Evolutionary conservation across 208 protist species (phyloP).

Genomic region (Acanthamoeba triangularis): DNA sequence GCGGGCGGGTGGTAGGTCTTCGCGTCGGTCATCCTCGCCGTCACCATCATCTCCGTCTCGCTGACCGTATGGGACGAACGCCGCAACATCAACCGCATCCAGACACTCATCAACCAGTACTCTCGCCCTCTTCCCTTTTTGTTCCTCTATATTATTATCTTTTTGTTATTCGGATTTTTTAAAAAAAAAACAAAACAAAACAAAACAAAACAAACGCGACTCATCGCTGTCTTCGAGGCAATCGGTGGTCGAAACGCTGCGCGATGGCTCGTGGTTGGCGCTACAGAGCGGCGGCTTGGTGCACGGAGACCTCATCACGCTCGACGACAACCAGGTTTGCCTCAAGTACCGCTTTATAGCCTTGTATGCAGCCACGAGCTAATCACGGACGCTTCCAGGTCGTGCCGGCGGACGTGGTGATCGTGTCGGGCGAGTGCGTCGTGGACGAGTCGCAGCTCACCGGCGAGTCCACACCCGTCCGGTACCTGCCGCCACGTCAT

Average conservation of each 20-base stretch:
- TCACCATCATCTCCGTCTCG: neutral
- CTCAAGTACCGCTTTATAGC: too few species aligned
- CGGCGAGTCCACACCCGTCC: neutral
- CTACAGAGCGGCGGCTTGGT: neutral
- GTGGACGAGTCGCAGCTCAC: constrained; percentile 10
- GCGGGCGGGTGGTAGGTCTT: neutral
- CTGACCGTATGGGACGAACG: constrained; percentile 5
- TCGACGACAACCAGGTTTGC: neutral
- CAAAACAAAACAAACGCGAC: too few species aligned
- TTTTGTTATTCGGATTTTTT: too few species aligned
- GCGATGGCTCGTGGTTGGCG: constrained; percentile 3
- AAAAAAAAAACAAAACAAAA: too few species aligned
- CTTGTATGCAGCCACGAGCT: too few species aligned
- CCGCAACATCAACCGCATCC: neutral
- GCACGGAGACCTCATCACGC: neutral
- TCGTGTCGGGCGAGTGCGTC: neutral
- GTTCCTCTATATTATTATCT: neutral
- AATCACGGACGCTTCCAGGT: neutral
- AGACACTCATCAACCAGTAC: neutral
- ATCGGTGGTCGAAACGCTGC: neutral
- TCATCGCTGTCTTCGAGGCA: neutral
- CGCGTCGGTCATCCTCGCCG: neutral
- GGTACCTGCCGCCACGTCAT: neutral
- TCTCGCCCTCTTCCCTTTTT: too few species aligned
- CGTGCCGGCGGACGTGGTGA: neutral